A percentile compares a stretch with the other conserved stretches of the same genome.
Conservation (phyloP, 169 alveolate genomes). For the Plasmodium chabaudi region DNA sequence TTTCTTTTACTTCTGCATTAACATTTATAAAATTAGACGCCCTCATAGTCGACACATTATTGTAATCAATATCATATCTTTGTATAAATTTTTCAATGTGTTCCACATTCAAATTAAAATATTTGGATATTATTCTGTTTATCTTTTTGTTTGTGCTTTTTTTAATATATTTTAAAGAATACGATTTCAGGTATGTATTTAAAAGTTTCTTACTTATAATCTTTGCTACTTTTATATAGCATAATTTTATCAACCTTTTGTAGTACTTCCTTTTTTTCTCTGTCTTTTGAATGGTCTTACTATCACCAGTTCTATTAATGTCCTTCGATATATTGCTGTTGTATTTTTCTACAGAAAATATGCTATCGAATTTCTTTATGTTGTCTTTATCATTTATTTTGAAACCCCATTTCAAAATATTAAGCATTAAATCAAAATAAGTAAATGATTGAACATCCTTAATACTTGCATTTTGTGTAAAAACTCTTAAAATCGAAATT, state of each 20-base stretch:
- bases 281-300: neutral
- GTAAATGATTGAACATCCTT: slow-evolving; percentile 18
- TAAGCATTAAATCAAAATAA: slow-evolving; percentile 40
- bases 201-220: slow-evolving; percentile 35
- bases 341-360: neutral
- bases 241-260: slow-evolving; percentile 15
- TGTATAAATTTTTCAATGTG: neutral
- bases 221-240: slow-evolving; percentile 43
- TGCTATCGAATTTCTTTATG: neutral
- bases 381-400: neutral
- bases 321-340: neutral
- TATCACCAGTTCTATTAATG: neutral
- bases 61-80: neutral
- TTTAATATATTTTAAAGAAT: neutral
- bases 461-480: slow-evolving; percentile 51
- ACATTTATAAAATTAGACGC: no score
- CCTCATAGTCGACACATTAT: neutral
- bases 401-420: neutral
- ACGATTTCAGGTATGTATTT: slow-evolving; percentile 8
- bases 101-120: slow-evolving; percentile 25
- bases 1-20: no score
- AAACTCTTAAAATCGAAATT: slow-evolving; percentile 32
- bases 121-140: slow-evolving; percentile 2
- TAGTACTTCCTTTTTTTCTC: slow-evolving; percentile 8
- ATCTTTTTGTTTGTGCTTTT: slow-evolving; percentile 6